Evolutionary conservation across 23 red algal species (phyloP).

Genomic region (Gracilariopsis chorda): DNA sequence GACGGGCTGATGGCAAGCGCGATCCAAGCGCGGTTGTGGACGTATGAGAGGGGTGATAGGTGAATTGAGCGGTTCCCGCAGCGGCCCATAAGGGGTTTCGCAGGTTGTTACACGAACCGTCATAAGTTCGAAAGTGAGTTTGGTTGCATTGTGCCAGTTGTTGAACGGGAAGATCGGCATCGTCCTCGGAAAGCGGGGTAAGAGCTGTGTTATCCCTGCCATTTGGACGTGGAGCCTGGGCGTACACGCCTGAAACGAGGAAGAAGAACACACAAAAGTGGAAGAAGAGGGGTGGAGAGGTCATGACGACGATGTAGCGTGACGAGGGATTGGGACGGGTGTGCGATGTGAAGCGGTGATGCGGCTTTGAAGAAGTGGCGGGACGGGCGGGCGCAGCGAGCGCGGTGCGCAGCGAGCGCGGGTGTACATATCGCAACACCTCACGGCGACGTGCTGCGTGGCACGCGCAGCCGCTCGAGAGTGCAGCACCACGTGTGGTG

Average conservation of each 20-base stretch:
- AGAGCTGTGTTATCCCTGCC: background rate
- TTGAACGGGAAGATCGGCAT: background rate
- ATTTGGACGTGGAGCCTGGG: background rate
- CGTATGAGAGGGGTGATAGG: background rate
- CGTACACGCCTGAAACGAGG: background rate
- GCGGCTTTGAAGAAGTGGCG: background rate
- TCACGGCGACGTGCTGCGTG: background rate
- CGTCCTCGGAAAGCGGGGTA: background rate
- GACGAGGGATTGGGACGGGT: no score
- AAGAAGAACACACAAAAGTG: background rate
- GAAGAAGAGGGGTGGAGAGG: background rate
- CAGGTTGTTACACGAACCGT: constrained; percentile 19
- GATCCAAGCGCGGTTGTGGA: background rate
- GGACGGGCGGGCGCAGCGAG: background rate
- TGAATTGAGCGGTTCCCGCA: constrained; percentile 21
- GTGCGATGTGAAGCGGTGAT: no score
- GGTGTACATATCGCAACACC: background rate
- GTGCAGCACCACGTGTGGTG: no score
- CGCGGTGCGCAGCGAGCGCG: background rate
- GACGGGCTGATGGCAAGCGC: background rate
- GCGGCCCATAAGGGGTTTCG: background rate
- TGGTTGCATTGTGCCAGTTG: background rate
- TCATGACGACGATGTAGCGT: no score
- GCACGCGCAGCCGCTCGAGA: no score
- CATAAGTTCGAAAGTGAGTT: background rate